Evolutionary conservation across 1,284 basidiomycete genomes (phyloP).

Genomic region (Pyrrhoderma noxium): DNA sequence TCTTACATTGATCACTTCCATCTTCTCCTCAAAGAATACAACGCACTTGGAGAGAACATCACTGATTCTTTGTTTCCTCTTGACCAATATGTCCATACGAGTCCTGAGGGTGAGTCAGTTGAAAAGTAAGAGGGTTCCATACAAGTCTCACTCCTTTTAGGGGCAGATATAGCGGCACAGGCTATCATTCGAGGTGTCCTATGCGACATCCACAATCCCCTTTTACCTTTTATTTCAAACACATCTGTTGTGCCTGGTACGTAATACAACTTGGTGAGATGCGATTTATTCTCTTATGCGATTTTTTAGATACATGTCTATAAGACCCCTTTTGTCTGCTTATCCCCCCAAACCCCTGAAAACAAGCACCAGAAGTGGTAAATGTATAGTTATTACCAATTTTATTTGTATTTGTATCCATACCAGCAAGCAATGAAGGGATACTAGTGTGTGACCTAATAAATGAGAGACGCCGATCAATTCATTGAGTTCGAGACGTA

Average conservation of each 20-base stretch:
- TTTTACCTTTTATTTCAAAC: conserved; percentile 1
- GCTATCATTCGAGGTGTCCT: conserved; percentile 6
- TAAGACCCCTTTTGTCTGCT: too few relatives aligned
- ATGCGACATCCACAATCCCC: conserved; percentile 3
- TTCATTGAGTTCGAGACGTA: too few relatives aligned
- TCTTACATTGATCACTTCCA: conserved; percentile 41
- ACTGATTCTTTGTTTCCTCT: conserved; percentile 38
- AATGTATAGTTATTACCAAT: too few relatives aligned
- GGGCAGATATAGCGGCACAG: conserved; percentile 8
- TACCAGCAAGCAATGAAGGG: too few relatives aligned
- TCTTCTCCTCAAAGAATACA: conserved; percentile 36
- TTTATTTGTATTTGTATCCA: too few relatives aligned
- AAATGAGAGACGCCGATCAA: too few relatives aligned
- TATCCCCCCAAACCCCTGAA: too few relatives aligned
- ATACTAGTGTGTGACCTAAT: too few relatives aligned
- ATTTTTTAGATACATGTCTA: too few relatives aligned
- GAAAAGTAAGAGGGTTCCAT: not conserved
- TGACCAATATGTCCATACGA: conserved; percentile 41
- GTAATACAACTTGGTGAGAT: too few relatives aligned
- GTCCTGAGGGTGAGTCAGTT: conserved; percentile 20
- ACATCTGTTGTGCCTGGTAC: conserved; percentile 5
- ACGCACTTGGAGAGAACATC: conserved; percentile 35
- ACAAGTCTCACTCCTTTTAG: not conserved
- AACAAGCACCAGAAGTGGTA: too few relatives aligned
- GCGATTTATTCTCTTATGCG: too few relatives aligned